Evolutionary conservation across 345 rosid genomes (phyloP).

Genomic region (Arabidopsis suecica): DNA sequence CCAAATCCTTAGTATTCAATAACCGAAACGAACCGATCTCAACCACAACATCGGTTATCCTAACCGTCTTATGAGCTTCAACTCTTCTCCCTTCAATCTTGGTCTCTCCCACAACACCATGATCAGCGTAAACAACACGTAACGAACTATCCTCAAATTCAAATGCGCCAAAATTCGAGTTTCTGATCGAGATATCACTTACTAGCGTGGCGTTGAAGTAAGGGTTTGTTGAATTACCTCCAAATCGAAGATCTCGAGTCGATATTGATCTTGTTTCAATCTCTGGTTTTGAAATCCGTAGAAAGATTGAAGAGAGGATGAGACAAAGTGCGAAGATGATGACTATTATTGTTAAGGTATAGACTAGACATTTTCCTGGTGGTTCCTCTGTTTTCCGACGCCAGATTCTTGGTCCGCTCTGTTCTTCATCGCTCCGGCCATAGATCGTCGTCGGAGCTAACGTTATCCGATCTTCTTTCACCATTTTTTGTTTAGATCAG

Average conservation of each 20-base stretch:
- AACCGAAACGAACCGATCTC: conserved; percentile 48
- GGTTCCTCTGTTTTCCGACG: conserved; percentile 16
- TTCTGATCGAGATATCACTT: conserved; percentile 49
- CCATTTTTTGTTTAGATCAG: conserved; percentile 36
- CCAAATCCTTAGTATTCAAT: conserved; percentile 33
- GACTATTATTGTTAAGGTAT: conserved; percentile 48
- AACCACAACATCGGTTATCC: conserved; percentile 42
- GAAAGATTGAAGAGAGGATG: conserved; percentile 42
- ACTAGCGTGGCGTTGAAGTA: conserved; percentile 50
- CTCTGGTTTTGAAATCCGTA: conserved; percentile 50
- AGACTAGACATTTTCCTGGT: conserved; percentile 56
- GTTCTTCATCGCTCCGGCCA: conserved; percentile 50
- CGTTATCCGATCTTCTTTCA: conserved; percentile 37
- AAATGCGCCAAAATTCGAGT: conserved; percentile 57
- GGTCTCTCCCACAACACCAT: conserved; percentile 47
- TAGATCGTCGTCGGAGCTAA: conserved; percentile 42
- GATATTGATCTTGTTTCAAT: conserved; percentile 33
- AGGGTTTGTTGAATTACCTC: conserved; percentile 36
- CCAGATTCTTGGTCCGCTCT: conserved; percentile 19
- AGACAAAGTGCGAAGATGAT: conserved; percentile 43
- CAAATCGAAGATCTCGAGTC: conserved; percentile 32
- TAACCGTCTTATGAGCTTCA: conserved; percentile 48
- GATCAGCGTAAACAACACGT: conserved; percentile 41
- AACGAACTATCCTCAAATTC: conserved; percentile 42
- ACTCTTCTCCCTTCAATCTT: conserved; percentile 43